A percentile compares a stretch with the other conserved stretches of the same genome.
phyloP scores from a whole-genome alignment of 345 rosid genomes.

The Citrus medica region DNA sequence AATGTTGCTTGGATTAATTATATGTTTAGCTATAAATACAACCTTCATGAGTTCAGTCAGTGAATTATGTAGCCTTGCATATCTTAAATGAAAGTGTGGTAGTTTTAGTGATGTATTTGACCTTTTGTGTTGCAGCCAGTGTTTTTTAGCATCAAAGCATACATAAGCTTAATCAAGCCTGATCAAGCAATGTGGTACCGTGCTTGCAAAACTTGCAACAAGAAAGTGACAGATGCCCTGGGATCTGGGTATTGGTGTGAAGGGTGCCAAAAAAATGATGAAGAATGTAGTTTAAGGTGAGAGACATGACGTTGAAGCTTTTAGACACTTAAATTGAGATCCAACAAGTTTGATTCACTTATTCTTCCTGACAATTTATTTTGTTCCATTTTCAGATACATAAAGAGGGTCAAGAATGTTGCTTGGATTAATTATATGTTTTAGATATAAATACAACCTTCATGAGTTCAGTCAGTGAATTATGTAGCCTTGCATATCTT shows the following conservation, averaged over 20 bases:
- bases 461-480: not conserved
- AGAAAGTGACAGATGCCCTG: constrained; percentile 82
- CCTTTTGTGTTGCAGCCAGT: constrained; percentile 54
- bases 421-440: too few species aligned
- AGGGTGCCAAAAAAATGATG: constrained; percentile 87
- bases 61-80: not conserved
- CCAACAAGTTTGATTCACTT: not conserved
- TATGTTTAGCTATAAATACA: not conserved
- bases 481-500: not conserved
- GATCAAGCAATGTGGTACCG: constrained; percentile 97
- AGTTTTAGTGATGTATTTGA: not conserved
- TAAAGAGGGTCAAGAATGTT: too few species aligned
- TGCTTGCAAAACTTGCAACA: constrained; percentile 93
- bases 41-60: not conserved
- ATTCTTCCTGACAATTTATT: too few species aligned
- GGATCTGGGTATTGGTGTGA: constrained; percentile 98
- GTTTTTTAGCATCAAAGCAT: constrained; percentile 60
- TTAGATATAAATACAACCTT: not conserved
- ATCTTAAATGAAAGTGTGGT: not conserved
- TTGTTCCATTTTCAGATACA: constrained; percentile 44
- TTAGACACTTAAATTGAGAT: not conserved
- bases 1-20: not conserved
- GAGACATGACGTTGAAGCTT: not conserved
- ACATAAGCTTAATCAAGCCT: constrained; percentile 71
- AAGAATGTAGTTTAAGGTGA: constrained; percentile 73